Conservation (phyloP, 2,329 filamentous ascomycete species). For the Penicillium sp. region DNA sequence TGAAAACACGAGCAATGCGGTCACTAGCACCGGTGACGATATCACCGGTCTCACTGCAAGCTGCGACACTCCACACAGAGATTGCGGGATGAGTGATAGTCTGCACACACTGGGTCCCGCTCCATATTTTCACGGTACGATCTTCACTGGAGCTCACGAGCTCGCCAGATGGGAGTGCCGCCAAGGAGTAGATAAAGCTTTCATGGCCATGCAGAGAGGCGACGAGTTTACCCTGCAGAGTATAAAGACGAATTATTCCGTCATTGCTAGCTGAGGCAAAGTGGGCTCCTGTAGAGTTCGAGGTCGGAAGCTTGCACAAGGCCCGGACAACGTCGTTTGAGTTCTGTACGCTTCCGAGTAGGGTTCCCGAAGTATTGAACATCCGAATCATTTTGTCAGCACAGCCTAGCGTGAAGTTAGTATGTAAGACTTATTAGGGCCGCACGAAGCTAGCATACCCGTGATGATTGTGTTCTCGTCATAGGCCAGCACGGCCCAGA, state of each 20-base stretch:
- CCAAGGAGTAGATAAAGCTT: slow-evolving; percentile 84
- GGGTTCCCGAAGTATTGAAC: slow-evolving; percentile 58
- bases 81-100: slow-evolving; percentile 96
- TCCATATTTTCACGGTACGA: slow-evolving; percentile 86
- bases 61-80: slow-evolving; percentile 90
- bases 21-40: slow-evolving; percentile 93
- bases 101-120: slow-evolving; percentile 70
- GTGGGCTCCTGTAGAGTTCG: slow-evolving; percentile 73
- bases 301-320: slow-evolving; percentile 67
- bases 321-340: slow-evolving; percentile 79
- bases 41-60: slow-evolving; percentile 71
- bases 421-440: not conserved
- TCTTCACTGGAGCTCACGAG: slow-evolving; percentile 89
- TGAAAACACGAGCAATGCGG: slow-evolving; percentile 74
- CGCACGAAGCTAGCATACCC: slow-evolving; percentile 29
- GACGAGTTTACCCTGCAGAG: slow-evolving; percentile 64
- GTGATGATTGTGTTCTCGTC: slow-evolving; percentile 74
- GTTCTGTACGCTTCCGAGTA: slow-evolving; percentile 57
- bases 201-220: slow-evolving; percentile 78
- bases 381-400: slow-evolving; percentile 84
- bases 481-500: slow-evolving; percentile 85
- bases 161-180: slow-evolving; percentile 70
- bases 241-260: slow-evolving; percentile 79
- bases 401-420: slow-evolving; percentile 49
- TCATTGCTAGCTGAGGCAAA: slow-evolving; percentile 94